phyloP scores from a whole-genome alignment of 805 yeast species.

The Candida peoriensis region DNA sequence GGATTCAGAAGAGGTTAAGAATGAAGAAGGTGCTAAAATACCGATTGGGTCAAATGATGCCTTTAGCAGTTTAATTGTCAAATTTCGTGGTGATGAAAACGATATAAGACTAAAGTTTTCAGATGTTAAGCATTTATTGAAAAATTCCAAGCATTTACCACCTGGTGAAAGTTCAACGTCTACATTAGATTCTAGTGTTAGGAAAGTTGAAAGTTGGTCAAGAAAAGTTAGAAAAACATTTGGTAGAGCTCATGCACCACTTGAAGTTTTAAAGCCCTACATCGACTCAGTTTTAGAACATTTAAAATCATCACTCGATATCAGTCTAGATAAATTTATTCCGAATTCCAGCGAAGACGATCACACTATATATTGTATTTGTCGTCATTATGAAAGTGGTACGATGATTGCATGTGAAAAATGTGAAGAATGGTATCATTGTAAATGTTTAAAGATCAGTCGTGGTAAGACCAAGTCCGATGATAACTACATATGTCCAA shows the following conservation, averaged over 20 bases:
- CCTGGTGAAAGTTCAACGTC: constrained; percentile 2
- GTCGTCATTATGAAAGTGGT: constrained; percentile 56
- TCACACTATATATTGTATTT: constrained; percentile 45
- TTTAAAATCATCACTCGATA: constrained; percentile 19
- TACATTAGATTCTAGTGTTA: constrained; percentile 19
- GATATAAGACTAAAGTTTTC: constrained; percentile 29
- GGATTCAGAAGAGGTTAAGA: constrained; percentile 3
- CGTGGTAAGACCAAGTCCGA: constrained; percentile 26
- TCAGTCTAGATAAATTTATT: constrained; percentile 21
- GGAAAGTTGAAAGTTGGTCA: constrained; percentile 33
- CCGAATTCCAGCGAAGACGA: constrained; percentile 10
- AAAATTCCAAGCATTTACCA: constrained; percentile 13
- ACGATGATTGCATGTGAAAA: constrained; percentile 67
- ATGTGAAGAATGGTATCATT: constrained; percentile 72
- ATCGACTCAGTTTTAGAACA: constrained; percentile 20
- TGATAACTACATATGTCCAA: constrained; percentile 45
- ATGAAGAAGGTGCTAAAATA: too few relatives aligned
- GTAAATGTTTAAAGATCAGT: constrained; percentile 45
- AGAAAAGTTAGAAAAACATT: constrained; percentile 28
- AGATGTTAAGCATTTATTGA: constrained; percentile 24
- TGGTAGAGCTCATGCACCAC: constrained; percentile 32
- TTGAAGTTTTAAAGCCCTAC: constrained; percentile 25
- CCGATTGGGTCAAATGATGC: too few relatives aligned
- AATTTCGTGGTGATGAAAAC: constrained; percentile 24
- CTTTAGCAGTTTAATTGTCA: constrained; percentile 12